These are phyloP conservation scores for Funneliformis caledonium DNA, from an alignment of 371 early-diverging fungal genomes.

Conservation along the genomic window DNA sequence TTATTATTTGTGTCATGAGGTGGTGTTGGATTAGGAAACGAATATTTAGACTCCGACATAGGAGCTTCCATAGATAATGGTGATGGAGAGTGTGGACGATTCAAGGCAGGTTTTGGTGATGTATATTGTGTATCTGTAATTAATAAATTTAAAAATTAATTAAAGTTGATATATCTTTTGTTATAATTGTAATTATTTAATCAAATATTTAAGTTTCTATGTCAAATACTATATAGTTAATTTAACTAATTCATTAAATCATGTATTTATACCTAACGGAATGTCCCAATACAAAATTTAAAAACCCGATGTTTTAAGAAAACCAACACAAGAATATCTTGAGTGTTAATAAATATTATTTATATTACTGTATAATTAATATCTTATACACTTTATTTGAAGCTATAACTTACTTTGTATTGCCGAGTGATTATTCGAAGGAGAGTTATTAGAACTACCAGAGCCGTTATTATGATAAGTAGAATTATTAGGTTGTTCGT, in stretches of 20 bases:
- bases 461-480: conserved; percentile 12
- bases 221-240: too few relatives aligned
- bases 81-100: conserved; percentile 6
- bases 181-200: not conserved
- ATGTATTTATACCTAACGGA: not conserved
- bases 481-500: conserved; percentile 5
- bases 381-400: not conserved
- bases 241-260: not conserved
- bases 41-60: conserved; percentile 26
- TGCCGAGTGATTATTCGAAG: not conserved
- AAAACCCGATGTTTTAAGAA: too few relatives aligned
- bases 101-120: not conserved
- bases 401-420: not conserved
- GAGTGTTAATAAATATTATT: not conserved
- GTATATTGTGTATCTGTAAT: not conserved
- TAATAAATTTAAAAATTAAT: too few relatives aligned
- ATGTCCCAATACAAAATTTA: not conserved
- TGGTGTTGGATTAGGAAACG: conserved; percentile 29
- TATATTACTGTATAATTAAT: not conserved
- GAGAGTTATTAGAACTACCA: not conserved
- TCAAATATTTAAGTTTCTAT: not conserved
- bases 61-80: conserved; percentile 19
- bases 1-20: conserved; percentile 1
- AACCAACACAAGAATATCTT: too few relatives aligned
- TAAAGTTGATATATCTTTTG: not conserved